These are phyloP conservation scores for Xylariaceae sp. DNA, from an alignment of 2,329 filamentous ascomycete genomes.

Conservation along the genomic window DNA sequence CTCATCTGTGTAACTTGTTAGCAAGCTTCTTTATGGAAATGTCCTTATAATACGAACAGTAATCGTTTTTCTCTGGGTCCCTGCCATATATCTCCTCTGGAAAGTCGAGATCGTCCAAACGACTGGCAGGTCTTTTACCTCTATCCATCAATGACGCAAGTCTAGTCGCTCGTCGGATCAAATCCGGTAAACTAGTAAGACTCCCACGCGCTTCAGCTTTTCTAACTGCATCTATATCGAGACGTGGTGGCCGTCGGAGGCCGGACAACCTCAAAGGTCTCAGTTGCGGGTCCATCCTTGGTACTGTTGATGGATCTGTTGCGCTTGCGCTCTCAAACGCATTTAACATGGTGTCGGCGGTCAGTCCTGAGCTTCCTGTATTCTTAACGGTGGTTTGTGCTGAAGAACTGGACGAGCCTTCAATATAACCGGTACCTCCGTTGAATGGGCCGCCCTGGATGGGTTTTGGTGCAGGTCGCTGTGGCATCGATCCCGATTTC, in stretches of 20 bases:
- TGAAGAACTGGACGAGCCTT: slow-evolving; percentile 55
- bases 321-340: slow-evolving; percentile 59
- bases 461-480: slow-evolving; percentile 47
- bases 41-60: slow-evolving; percentile 43
- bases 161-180: slow-evolving; percentile 87
- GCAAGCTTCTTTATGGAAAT: neutral
- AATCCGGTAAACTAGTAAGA: slow-evolving; percentile 87
- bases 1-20: slow-evolving; percentile 42
- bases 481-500: slow-evolving; percentile 34
- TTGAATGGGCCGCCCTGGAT: slow-evolving; percentile 49
- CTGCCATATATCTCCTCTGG: slow-evolving; percentile 51
- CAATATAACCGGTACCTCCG: slow-evolving; percentile 55
- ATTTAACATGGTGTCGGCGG: slow-evolving; percentile 56
- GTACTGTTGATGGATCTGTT: slow-evolving; percentile 47
- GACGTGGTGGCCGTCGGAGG: slow-evolving; percentile 70
- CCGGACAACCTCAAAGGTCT: slow-evolving; percentile 57
- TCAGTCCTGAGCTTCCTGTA: slow-evolving; percentile 42
- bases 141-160: slow-evolving; percentile 88
- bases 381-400: slow-evolving; percentile 44
- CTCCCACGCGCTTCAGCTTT: slow-evolving; percentile 86
- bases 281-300: slow-evolving; percentile 38
- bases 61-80: slow-evolving; percentile 49
- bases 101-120: slow-evolving; percentile 62
- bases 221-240: slow-evolving; percentile 83
- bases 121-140: slow-evolving; percentile 70